A percentile compares a stretch with the other conserved stretches of the same genome.
Conservation (phyloP, 768 basidiomycete species). For the Xerocomus potaroensis region DNA sequence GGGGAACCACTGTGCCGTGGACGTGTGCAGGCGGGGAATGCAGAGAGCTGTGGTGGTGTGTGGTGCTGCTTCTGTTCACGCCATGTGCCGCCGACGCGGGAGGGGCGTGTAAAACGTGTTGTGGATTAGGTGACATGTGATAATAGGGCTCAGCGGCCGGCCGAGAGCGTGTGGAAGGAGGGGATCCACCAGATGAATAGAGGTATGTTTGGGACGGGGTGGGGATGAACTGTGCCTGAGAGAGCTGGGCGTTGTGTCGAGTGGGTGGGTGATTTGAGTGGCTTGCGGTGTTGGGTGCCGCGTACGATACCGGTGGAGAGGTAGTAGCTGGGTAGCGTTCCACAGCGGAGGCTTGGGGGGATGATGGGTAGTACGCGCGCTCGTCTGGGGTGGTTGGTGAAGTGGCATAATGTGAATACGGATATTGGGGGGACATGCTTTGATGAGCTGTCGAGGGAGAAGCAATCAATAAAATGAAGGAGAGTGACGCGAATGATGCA, state of each 20-base stretch:
- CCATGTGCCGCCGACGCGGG: slow-evolving; percentile 13
- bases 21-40: slow-evolving; percentile 8
- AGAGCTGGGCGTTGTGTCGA: slow-evolving; percentile 14
- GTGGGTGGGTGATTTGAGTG: slow-evolving; percentile 14
- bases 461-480: slow-evolving; percentile 7
- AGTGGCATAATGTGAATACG: slow-evolving; percentile 21
- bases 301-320: slow-evolving; percentile 20
- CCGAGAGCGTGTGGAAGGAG: slow-evolving; percentile 25
- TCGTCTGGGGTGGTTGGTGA: slow-evolving; percentile 15
- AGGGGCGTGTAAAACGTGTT: slow-evolving; percentile 23
- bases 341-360: slow-evolving; percentile 12
- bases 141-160: slow-evolving; percentile 37
- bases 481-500: slow-evolving; percentile 17
- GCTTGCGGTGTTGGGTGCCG: slow-evolving; percentile 13
- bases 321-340: slow-evolving; percentile 22
- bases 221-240: slow-evolving; percentile 40
- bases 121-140: slow-evolving; percentile 38
- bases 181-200: slow-evolving; percentile 29
- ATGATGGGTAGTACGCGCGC: slow-evolving; percentile 23
- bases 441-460: slow-evolving; percentile 19
- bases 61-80: slow-evolving; percentile 9
- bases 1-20: slow-evolving; percentile 14
- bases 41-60: slow-evolving; percentile 7
- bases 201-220: slow-evolving; percentile 44
- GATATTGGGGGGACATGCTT: slow-evolving; percentile 12